Base-by-base conservation (phyloP, 2,329 filamentous ascomycete species). In the Magnaporthiopsis incrustans region DNA sequence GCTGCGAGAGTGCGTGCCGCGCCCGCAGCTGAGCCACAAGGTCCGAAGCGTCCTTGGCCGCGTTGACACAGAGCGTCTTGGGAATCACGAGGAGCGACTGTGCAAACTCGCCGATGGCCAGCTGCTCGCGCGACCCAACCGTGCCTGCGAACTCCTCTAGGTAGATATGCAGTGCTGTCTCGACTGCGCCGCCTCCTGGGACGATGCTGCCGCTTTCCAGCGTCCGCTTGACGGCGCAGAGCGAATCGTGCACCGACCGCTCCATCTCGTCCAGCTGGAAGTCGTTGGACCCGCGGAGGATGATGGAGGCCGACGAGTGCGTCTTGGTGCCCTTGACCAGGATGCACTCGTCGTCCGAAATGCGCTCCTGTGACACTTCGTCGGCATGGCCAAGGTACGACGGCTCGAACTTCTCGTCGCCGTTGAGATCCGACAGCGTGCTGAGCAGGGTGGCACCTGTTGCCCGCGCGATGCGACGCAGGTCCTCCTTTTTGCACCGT, bases 201-300 rank as follows among this genome's bases (percentile, higher is more conserved):
- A 99, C 95, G 69, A 99, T 96, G 78, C 91, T 93, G 72, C 95
- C 95, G 73, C 92, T 97, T 81, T 99, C 95, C 10, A 99, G 83
- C 3, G 95, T 97, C 70, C 95, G 88, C 87, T 99, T 99, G 68
- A 99, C 93, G 60, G 95, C 95, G 69, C 91, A 97, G 60, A 99
- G 84, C 18, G 94, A 96, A 78, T 99, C 95, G 80, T 99, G 95
- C 25, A 99, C 88, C 1, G 95, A 98, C 68, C 95, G 90, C 83
- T 99, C 95, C 94, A 98, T 99, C 83, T 99, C 95, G 73, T 99
- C 95, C 35, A 99, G 86, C 66, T 92, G 91, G 80, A 90, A 98
- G 77, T 99, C 95, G 78, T 99, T 98, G 70, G 95, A 85, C 59
- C 95, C 95, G 65, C 95, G 91, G 63, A 99, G 89, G 70, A 99